Evolutionary conservation across 2,329 filamentous ascomycete genomes (phyloP).

Genomic region (Cladosporium colombiae): DNA sequence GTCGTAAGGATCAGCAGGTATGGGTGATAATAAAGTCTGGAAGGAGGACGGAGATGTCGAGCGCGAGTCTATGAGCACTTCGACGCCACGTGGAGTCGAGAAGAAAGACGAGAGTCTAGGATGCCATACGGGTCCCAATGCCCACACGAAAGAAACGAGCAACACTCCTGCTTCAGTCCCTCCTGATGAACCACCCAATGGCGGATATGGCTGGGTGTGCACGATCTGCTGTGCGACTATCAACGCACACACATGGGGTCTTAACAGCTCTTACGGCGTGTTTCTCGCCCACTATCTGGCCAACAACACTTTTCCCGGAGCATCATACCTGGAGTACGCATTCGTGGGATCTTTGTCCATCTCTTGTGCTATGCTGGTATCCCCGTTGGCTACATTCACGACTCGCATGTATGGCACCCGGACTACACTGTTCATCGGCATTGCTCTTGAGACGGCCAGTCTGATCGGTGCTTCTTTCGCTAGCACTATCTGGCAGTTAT

Average conservation of each 20-base stretch:
- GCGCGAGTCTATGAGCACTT: background rate
- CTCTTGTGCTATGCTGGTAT: slow-evolving; percentile 65
- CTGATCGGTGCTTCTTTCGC: slow-evolving; percentile 73
- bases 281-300: slow-evolving; percentile 76
- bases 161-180: background rate
- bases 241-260: slow-evolving; percentile 51
- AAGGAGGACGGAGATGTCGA: slow-evolving; percentile 48
- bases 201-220: slow-evolving; percentile 63
- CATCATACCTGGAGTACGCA: slow-evolving; percentile 68
- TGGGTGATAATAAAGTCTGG: slow-evolving; percentile 46
- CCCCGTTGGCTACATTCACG: slow-evolving; percentile 65
- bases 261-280: slow-evolving; percentile 61
- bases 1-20: background rate
- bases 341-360: slow-evolving; percentile 75
- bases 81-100: slow-evolving; percentile 3
- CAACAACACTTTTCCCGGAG: slow-evolving; percentile 62
- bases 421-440: slow-evolving; percentile 64
- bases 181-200: slow-evolving; percentile 41
- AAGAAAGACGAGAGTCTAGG: background rate
- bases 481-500: slow-evolving; percentile 70
- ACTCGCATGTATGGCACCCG: slow-evolving; percentile 65
- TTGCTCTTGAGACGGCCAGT: slow-evolving; percentile 62
- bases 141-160: background rate
- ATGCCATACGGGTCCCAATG: background rate
- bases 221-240: slow-evolving; percentile 47